Conservation (phyloP, 1,284 basidiomycete genomes). For the Ceratobasidium sp. region DNA sequence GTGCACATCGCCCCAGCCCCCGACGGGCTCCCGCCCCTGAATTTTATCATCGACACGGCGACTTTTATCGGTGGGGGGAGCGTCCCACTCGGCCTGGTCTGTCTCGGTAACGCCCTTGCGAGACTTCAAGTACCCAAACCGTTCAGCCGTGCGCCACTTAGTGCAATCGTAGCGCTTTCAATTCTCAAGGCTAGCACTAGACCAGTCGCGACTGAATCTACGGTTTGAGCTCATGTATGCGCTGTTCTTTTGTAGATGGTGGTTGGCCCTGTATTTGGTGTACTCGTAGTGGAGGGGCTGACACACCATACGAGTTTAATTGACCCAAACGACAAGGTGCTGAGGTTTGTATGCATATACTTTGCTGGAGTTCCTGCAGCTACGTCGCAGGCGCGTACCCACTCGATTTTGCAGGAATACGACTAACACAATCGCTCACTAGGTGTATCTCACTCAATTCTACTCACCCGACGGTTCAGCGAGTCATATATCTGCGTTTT, state of each 20-base stretch:
- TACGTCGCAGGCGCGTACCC: slow-evolving; percentile 62
- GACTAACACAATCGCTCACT: background rate
- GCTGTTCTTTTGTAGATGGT: slow-evolving; percentile 59
- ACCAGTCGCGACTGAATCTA: background rate
- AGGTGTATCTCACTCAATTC: slow-evolving; percentile 45
- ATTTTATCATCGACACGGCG: slow-evolving; percentile 71
- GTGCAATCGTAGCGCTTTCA: slow-evolving; percentile 71
- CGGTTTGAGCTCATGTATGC: slow-evolving; percentile 13
- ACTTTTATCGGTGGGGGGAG: slow-evolving; percentile 76
- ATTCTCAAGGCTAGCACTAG: slow-evolving; percentile 59
- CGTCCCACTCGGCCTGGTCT: slow-evolving; percentile 77
- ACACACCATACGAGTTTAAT: slow-evolving; percentile 63
- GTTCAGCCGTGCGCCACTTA: slow-evolving; percentile 65
- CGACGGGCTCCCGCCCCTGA: slow-evolving; percentile 78
- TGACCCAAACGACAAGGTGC: slow-evolving; percentile 65
- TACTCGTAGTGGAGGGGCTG: slow-evolving; percentile 68
- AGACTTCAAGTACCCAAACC: slow-evolving; percentile 66
- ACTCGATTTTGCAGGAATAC: background rate
- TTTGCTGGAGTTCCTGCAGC: slow-evolving; percentile 73
- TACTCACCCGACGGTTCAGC: slow-evolving; percentile 46
- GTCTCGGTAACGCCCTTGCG: slow-evolving; percentile 78
- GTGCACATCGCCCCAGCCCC: slow-evolving; percentile 66
- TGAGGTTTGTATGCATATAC: slow-evolving; percentile 77
- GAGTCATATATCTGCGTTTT: slow-evolving; percentile 41
- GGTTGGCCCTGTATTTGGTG: slow-evolving; percentile 74